Base-by-base conservation (phyloP, 2,329 filamentous ascomycete genomes). In the Fusarium nodosum region DNA sequence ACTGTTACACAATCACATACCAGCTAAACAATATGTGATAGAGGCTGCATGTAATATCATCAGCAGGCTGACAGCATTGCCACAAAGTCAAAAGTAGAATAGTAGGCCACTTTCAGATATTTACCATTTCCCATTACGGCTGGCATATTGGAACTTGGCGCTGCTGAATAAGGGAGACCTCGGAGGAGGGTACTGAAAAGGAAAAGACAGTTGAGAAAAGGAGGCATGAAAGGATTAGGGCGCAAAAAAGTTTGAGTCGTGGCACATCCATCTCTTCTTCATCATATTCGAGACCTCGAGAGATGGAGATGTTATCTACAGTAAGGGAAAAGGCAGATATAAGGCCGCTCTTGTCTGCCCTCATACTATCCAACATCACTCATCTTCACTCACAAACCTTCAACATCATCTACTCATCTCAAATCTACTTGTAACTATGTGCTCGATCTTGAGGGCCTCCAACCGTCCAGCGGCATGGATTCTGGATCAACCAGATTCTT, bases 401-500 rank as follows among this genome's bases (percentile, higher is more conserved):
- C 28, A 6, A 30, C 24, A 30, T 5, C 31, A 36, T 1, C 5
- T 26, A 2, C 6, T 24, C 4, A 30, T 12, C 16, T 7, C 41
- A 47, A 13, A 18, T 2, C 28, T 30, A 6, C 13, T 38, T 33
- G 28, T n/a, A 2, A 42, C 22, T 15, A 55, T 55, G 39, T 36
- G 18, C 13, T 36, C 52, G 9, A 47, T 53, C 36, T 33, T 45
- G 36, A 53, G 34, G 13, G 22, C 33, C 6, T 51, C 60, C 36
- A 45, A 42, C 36, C 51, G 56, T 6, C 51, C 56, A 8, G 46
- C 60, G 33, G 45, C 64, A 13, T 69, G 66, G 60, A 69, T 44
- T 3, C 53, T 69, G 11, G 64, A 68, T 8, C 60, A 55, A 4
- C 59, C 66, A 16, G 41, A 28, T 13, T 51, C 36, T 16, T 22